These are phyloP conservation scores for Triticum timopheevii DNA, from an alignment of 176 grass and related monocot genomes.

Conservation along the genomic window DNA sequence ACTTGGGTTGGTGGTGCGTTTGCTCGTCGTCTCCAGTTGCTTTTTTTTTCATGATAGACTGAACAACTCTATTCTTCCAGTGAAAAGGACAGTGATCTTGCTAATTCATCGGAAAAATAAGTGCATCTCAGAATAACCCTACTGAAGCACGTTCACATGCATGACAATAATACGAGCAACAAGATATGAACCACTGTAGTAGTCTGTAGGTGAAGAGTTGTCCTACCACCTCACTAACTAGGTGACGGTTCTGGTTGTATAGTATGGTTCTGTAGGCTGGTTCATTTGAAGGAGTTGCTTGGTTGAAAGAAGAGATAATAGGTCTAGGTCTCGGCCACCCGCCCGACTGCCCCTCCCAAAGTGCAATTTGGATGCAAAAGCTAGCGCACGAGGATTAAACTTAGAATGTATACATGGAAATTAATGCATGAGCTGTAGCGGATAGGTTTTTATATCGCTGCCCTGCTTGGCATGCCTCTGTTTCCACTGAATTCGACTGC, in stretches of 20 bases:
- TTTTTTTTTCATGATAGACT: too few species aligned
- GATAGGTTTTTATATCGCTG: not conserved
- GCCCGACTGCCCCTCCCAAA: constrained; percentile 15
- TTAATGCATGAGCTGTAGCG: not conserved
- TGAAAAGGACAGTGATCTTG: too few species aligned
- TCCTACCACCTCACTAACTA: not conserved
- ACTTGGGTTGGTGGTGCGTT: too few species aligned
- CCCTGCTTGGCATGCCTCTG: not conserved
- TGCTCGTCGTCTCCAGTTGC: too few species aligned
- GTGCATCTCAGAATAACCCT: not conserved
- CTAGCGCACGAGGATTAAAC: not conserved
- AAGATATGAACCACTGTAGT: too few species aligned
- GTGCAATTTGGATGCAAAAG: not conserved
- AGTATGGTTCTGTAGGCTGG: not conserved
- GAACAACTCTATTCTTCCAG: too few species aligned
- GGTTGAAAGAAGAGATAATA: not conserved
- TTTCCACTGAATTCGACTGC: not conserved
- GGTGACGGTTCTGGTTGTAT: not conserved
- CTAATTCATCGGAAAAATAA: not conserved
- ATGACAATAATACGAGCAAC: not conserved
- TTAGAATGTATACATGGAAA: not conserved
- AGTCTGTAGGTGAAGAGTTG: not conserved
- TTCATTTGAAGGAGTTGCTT: not conserved
- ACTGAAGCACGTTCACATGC: not conserved
- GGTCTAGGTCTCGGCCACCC: not conserved